Conservation (phyloP, 2,329 filamentous ascomycete genomes). For the Lachnellula hyalina region DNA sequence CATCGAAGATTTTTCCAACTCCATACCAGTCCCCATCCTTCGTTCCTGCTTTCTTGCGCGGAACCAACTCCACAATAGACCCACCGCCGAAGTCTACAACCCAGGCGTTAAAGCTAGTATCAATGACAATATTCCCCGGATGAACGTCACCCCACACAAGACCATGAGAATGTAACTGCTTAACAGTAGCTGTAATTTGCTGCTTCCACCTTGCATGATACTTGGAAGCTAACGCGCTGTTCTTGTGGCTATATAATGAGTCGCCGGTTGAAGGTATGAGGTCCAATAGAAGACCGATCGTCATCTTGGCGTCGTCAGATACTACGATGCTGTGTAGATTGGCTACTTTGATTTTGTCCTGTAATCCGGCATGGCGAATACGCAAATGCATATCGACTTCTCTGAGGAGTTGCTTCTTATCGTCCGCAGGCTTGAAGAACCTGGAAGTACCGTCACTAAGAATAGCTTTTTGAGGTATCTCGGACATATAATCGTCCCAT, state of each 20-base stretch:
- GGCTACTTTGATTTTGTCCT: slow-evolving; percentile 10
- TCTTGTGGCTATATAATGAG: slow-evolving; percentile 6
- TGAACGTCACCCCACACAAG: slow-evolving; percentile 22
- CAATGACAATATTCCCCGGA: slow-evolving; percentile 20
- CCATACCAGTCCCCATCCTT: slow-evolving; percentile 14
- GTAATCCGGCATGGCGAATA: slow-evolving; percentile 8
- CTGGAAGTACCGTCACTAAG: slow-evolving; percentile 7
- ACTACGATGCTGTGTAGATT: slow-evolving; percentile 10
- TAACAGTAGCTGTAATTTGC: slow-evolving; percentile 12
- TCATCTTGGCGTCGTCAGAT: slow-evolving; percentile 11
- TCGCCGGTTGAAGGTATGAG: slow-evolving; percentile 12
- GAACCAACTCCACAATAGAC: slow-evolving; percentile 16
- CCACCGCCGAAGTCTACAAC: slow-evolving; percentile 22
- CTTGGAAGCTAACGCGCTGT: slow-evolving; percentile 3
- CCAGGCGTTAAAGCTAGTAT: slow-evolving; percentile 15
- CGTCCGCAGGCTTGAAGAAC: slow-evolving; percentile 7
- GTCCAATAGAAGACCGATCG: slow-evolving; percentile 15
- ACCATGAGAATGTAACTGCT: slow-evolving; percentile 13
- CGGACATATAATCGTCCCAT: slow-evolving; percentile 8
- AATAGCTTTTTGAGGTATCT: slow-evolving; percentile 8
- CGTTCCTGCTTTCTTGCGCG: slow-evolving; percentile 13
- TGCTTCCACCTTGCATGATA: slow-evolving; percentile 12
- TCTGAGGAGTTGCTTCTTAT: slow-evolving; percentile 13
- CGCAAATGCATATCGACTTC: slow-evolving; percentile 13
- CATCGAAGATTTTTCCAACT: slow-evolving; percentile 11